Evolutionary conservation across 2,329 filamentous ascomycete genomes (phyloP).

Genomic region (Myriosclerotinia duriaeana): DNA sequence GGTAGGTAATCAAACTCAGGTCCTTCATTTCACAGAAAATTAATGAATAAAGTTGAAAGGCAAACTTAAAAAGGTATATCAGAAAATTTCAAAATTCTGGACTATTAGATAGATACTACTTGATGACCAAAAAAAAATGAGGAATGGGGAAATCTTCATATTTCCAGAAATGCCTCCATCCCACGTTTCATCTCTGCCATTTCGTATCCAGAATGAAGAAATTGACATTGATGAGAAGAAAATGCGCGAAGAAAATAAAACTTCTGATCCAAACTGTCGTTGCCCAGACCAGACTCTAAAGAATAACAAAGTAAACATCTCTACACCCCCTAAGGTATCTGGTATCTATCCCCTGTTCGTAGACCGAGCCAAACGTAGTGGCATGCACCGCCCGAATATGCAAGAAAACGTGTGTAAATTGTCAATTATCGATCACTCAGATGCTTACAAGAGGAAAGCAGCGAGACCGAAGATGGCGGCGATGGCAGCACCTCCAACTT

Average conservation of each 20-base stretch:
- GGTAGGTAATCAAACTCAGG: neutral
- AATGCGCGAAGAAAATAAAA: slow-evolving; percentile 6
- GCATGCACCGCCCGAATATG: slow-evolving; percentile 26
- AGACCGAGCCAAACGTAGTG: slow-evolving; percentile 34
- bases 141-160: slow-evolving; percentile 7
- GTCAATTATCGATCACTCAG: slow-evolving; percentile 16
- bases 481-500: slow-evolving; percentile 27
- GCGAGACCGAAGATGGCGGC: slow-evolving; percentile 30
- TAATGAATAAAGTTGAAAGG: neutral
- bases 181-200: slow-evolving; percentile 12
- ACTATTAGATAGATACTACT: neutral
- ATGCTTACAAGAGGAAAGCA: slow-evolving; percentile 41
- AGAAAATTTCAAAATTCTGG: slow-evolving; percentile 16
- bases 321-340: slow-evolving; percentile 25
- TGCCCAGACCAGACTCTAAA: slow-evolving; percentile 20
- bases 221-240: slow-evolving; percentile 12
- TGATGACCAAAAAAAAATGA: slow-evolving; percentile 5
- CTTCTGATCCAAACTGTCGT: slow-evolving; percentile 18
- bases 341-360: slow-evolving; percentile 31
- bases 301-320: slow-evolving; percentile 24
- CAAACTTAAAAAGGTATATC: slow-evolving; percentile 1
- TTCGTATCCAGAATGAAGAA: slow-evolving; percentile 13
- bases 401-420: slow-evolving; percentile 30
- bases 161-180: slow-evolving; percentile 11
- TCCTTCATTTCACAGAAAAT: neutral